These are phyloP conservation scores for Talaromyces trachyspermus DNA, from an alignment of 495 filamentous ascomycete species.

Conservation along the genomic window DNA sequence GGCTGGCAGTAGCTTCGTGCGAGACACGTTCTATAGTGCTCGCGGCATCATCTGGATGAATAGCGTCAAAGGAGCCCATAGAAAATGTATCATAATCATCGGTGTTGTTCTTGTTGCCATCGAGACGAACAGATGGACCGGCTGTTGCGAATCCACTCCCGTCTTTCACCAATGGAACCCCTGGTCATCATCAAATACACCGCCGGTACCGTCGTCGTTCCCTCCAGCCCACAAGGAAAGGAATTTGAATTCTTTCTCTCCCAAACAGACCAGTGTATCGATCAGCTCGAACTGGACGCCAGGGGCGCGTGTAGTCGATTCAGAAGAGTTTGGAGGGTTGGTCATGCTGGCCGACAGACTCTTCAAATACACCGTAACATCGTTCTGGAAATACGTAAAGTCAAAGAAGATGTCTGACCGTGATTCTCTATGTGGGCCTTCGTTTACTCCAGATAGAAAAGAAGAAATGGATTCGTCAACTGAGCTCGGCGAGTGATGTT, in stretches of 20 bases:
- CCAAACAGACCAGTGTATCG: slow-evolving; percentile 40
- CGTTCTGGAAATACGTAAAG: not conserved
- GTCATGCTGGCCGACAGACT: not conserved
- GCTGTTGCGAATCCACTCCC: slow-evolving; percentile 36
- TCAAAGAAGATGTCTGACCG: not conserved
- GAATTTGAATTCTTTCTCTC: slow-evolving; percentile 42
- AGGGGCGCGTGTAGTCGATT: not conserved
- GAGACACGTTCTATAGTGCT: slow-evolving; percentile 30
- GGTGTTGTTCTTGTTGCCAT: slow-evolving; percentile 17
- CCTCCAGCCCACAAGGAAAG: slow-evolving; percentile 52
- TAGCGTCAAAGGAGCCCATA: slow-evolving; percentile 13
- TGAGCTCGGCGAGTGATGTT: too few relatives aligned
- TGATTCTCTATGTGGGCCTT: too few relatives aligned
- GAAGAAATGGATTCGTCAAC: too few relatives aligned
- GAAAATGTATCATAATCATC: too few relatives aligned
- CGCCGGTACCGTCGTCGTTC: slow-evolving; percentile 46
- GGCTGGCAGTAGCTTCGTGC: slow-evolving; percentile 23
- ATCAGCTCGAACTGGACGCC: slow-evolving; percentile 17
- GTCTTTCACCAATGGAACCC: slow-evolving; percentile 30
- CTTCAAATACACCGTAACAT: not conserved
- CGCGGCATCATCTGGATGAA: slow-evolving; percentile 19
- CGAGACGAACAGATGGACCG: slow-evolving; percentile 37
- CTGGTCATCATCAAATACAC: slow-evolving; percentile 38
- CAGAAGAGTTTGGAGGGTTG: not conserved
- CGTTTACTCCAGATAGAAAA: too few relatives aligned